Base-by-base conservation (phyloP, 148 eudicot species). In the Mesembryanthemum crystallinum region DNA sequence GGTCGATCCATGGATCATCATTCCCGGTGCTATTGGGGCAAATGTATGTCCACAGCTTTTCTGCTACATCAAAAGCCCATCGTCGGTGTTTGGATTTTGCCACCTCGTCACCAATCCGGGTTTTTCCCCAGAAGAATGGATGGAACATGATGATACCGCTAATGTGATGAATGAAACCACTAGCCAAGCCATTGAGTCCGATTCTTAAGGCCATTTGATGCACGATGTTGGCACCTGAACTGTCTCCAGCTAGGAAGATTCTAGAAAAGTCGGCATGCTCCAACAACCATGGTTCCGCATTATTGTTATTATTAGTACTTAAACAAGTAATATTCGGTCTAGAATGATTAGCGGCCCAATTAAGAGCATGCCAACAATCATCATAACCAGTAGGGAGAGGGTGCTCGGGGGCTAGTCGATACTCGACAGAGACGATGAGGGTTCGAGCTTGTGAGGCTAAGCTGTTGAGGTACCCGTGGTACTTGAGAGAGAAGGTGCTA, bases 401-500 rank as follows among this genome's bases (percentile, higher is more conserved):
- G 49, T 79, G 47, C 18, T 85, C 87, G 3, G 85, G 87, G 54
- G 87, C 85, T 14, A 51, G 23, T 15, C 85, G 64, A 64, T 82
- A 82, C 23, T 79, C 73, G 8, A 83, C 73, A 1, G 85, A 83
- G 6, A 83, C 52, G 0, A 69, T 74, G 11, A 79, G 29, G 2
- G 55, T 77, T 21, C 54, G 64, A 3, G 45, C 77, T 21, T 74
- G 25, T 5, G 70, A 51, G 55, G 69, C 59, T 20, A 74, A 15
- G 15, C 14, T 21, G 14, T 64, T 74, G 5, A 74, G 60, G 25
- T 74, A 64, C 43, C 62, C 21, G 25, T 74, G 77, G 55, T 74
- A 74, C 4, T 27, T 47, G 9, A 68, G 60, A 49, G 61, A 64
- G 30, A 28, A 63, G 28, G 77, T 58, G 42, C 43, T 64, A 32